These are phyloP conservation scores for Lodderomyces elongisporus DNA, from an alignment of 1,139 yeast species.

Conservation along the genomic window DNA sequence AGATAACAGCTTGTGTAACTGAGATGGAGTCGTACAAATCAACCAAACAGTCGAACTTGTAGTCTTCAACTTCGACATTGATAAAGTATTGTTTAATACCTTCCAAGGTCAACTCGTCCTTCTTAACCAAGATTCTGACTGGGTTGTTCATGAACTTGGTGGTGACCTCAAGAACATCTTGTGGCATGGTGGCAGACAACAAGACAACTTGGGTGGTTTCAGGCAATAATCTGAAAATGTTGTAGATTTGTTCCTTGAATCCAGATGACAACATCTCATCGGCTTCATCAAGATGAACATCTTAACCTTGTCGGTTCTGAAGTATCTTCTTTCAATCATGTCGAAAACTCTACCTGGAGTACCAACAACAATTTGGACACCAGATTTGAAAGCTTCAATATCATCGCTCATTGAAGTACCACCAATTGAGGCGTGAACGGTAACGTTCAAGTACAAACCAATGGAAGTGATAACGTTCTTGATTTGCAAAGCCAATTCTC, in stretches of 20 bases:
- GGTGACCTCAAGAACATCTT: constrained; percentile 94
- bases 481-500: constrained; percentile 97
- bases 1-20: constrained; percentile 96
- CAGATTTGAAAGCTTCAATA: constrained; percentile 84
- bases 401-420: constrained; percentile 93
- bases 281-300: constrained; percentile 99
- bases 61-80: constrained; percentile 89
- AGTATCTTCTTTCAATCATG: constrained; percentile 92
- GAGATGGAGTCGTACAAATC: constrained; percentile 97
- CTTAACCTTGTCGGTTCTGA: constrained; percentile 84
- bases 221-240: constrained; percentile 91
- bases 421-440: constrained; percentile 98
- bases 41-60: constrained; percentile 92
- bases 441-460: constrained; percentile 88
- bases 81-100: constrained; percentile 97
- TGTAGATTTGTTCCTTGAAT: constrained; percentile 96
- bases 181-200: constrained; percentile 97
- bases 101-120: constrained; percentile 96
- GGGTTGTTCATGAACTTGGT: constrained; percentile 97
- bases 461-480: constrained; percentile 93
- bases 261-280: constrained; percentile 98
- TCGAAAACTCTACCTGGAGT: constrained; percentile 99
- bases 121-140: constrained; percentile 93
- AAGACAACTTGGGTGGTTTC: constrained; percentile 94
- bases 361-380: constrained; percentile 96